Conservation (phyloP, 2,329 filamentous ascomycete species). For the Samsoniella hepiali region DNA sequence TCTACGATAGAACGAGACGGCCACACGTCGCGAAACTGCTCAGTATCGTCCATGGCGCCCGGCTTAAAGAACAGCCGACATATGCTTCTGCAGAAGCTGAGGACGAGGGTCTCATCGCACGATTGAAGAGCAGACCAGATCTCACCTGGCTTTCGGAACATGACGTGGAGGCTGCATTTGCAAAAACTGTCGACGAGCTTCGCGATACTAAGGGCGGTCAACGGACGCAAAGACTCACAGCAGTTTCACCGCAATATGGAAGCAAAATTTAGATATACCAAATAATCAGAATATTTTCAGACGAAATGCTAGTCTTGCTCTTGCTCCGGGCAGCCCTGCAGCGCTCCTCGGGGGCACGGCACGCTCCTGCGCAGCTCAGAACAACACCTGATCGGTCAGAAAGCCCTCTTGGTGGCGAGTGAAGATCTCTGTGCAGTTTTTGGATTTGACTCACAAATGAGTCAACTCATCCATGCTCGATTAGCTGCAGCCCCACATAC, state of each 20-base stretch:
- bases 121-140: slow-evolving; percentile 19
- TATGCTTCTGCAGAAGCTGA: slow-evolving; percentile 5
- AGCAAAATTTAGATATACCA: neutral
- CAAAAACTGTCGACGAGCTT: neutral
- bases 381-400: neutral
- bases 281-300: neutral
- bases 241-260: neutral
- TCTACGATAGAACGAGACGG: slow-evolving; percentile 20
- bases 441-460: neutral
- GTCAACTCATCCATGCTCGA: neutral
- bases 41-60: slow-evolving; percentile 15
- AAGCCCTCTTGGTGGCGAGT: neutral
- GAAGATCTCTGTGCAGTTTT: neutral
- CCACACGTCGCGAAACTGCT: slow-evolving; percentile 20
- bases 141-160: slow-evolving; percentile 22
- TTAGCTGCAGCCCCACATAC: neutral
- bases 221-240: too few species aligned
- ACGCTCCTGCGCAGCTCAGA: neutral
- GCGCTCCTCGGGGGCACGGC: too few species aligned
- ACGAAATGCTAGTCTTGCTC: too few species aligned
- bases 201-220: neutral
- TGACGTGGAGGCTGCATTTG: slow-evolving; percentile 20
- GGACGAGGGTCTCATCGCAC: slow-evolving; percentile 13
- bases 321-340: too few species aligned
- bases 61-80: neutral